Percentiles rank a stretch among this genome's conserved stretches.
phyloP scores from a whole-genome alignment of 2,329 filamentous ascomycete species.

The Hypoxylon sp. region DNA sequence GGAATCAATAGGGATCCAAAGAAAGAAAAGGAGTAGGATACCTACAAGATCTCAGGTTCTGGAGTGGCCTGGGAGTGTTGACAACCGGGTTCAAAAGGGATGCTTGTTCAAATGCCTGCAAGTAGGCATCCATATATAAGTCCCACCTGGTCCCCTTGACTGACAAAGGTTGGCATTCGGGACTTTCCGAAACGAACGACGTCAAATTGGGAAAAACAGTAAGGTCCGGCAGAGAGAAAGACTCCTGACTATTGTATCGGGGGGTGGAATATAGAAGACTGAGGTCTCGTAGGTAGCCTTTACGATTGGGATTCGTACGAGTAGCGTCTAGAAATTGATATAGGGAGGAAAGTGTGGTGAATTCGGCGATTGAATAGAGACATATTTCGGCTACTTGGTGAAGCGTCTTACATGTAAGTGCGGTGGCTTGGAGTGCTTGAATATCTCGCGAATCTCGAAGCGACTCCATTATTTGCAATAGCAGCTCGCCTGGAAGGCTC shows the following conservation, averaged over 20 bases:
- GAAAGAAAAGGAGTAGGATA: not conserved
- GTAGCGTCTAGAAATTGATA: slow-evolving; percentile 15
- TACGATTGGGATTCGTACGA: slow-evolving; percentile 14
- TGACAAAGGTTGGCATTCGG: slow-evolving; percentile 27
- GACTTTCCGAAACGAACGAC: slow-evolving; percentile 33
- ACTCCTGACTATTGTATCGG: slow-evolving; percentile 7
- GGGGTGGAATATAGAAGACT: slow-evolving; percentile 24
- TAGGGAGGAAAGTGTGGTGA: slow-evolving; percentile 18
- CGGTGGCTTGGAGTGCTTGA: slow-evolving; percentile 15
- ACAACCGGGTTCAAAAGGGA: slow-evolving; percentile 23
- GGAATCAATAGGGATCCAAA: not conserved
- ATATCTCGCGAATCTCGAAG: slow-evolving; percentile 24
- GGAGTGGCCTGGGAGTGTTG: slow-evolving; percentile 19
- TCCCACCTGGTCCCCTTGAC: slow-evolving; percentile 21
- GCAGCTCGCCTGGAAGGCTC: slow-evolving; percentile 26
- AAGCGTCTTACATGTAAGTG: slow-evolving; percentile 28
- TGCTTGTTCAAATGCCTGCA: slow-evolving; percentile 24
- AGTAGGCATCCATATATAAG: slow-evolving; percentile 18
- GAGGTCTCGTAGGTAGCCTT: slow-evolving; percentile 24
- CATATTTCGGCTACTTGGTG: slow-evolving; percentile 24
- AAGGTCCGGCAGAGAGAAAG: slow-evolving; percentile 17
- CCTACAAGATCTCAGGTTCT: slow-evolving; percentile 28
- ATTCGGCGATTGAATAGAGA: slow-evolving; percentile 32
- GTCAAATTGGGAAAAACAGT: slow-evolving; percentile 23
- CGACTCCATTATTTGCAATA: slow-evolving; percentile 29